Evolutionary conservation across 2,329 filamentous ascomycete species (phyloP).

Genomic region (Paecilomyces formosus): DNA sequence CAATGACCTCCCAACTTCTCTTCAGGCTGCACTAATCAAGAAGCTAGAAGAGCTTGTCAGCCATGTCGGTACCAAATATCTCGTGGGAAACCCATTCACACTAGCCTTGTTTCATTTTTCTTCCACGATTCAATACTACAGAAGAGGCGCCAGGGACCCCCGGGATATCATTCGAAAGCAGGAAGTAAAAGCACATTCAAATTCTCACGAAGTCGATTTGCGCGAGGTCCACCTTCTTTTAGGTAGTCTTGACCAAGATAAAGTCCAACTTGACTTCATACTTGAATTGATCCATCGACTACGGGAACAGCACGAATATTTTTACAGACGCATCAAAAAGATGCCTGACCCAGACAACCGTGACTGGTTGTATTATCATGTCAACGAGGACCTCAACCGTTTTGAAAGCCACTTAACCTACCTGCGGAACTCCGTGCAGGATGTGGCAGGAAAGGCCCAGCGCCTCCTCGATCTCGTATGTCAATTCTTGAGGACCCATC

Average conservation of each 20-base stretch:
- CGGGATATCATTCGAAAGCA: not conserved
- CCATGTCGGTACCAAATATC: not conserved
- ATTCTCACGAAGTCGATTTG: not conserved
- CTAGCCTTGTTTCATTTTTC: not conserved
- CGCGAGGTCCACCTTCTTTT: not conserved
- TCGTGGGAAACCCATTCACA: not conserved
- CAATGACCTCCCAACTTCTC: not conserved
- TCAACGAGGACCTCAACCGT: not conserved
- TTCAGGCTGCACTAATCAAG: not conserved
- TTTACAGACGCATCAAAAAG: not conserved
- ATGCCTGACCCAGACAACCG: not conserved
- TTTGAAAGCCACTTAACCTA: not conserved
- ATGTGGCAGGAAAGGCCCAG: not conserved
- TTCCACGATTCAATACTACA: not conserved
- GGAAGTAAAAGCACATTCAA: not conserved
- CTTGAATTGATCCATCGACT: not conserved
- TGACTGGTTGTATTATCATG: not conserved
- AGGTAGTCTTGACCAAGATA: not conserved
- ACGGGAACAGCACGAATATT: not conserved
- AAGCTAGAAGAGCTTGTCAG: not conserved
- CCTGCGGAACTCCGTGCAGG: not conserved
- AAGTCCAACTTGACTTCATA: not conserved
- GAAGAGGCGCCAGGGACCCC: not conserved
- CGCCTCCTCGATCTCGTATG: not conserved
- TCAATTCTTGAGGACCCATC: not conserved